Conservation (phyloP, 2,329 filamentous ascomycete species). For the Pseudocercospora crystallina region DNA sequence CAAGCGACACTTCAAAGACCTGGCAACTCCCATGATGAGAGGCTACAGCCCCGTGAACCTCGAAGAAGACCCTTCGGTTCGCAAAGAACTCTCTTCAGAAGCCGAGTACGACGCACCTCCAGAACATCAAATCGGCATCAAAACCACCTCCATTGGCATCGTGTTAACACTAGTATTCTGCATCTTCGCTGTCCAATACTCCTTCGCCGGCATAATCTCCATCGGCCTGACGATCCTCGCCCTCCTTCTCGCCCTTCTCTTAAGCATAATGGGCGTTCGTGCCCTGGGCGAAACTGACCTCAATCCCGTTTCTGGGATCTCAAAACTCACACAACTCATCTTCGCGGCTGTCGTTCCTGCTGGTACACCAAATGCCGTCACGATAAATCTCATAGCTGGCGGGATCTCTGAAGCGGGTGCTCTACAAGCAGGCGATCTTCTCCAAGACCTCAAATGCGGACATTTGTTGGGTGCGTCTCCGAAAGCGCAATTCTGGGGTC, state of each 20-base stretch:
- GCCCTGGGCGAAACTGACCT: constrained; percentile 80
- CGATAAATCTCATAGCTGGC: constrained; percentile 92
- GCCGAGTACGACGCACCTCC: constrained; percentile 74
- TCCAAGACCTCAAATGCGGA: constrained; percentile 96
- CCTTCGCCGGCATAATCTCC: constrained; percentile 81
- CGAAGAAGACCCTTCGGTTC: constrained; percentile 15
- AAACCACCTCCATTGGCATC: constrained; percentile 72
- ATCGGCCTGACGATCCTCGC: constrained; percentile 81
- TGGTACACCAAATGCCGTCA: constrained; percentile 77
- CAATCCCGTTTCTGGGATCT: constrained; percentile 94
- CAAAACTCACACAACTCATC: constrained; percentile 91
- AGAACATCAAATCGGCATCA: constrained; percentile 74
- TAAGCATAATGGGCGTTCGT: constrained; percentile 64
- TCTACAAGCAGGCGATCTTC: constrained; percentile 89
- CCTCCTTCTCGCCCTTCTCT: constrained; percentile 70
- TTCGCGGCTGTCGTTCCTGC: constrained; percentile 87
- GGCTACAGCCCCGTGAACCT: constrained; percentile 42
- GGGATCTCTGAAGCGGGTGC: constrained; percentile 84
- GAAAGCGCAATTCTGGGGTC: constrained; percentile 94
- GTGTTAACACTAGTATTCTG: constrained; percentile 76
- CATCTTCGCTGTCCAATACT: constrained; percentile 74
- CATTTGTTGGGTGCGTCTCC: constrained; percentile 89
- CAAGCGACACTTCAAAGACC: constrained; percentile 33
- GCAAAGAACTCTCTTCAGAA: constrained; percentile 25
- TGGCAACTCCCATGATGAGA: constrained; percentile 36